Conservation (phyloP, 139 green algal species). For the Nannochloris sp. region DNA sequence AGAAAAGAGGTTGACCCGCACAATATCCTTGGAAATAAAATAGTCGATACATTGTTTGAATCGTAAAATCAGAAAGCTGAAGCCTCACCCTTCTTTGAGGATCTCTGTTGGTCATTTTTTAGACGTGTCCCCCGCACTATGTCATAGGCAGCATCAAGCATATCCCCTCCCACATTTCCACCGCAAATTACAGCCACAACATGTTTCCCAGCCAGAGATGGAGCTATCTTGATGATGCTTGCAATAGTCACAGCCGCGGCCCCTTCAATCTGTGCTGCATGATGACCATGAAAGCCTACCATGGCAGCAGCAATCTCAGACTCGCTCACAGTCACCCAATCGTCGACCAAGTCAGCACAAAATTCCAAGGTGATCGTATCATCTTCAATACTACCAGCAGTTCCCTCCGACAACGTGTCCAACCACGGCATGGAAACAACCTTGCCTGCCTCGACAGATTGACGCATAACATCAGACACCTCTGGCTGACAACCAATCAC, state of each 20-base stretch:
- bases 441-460: conserved; percentile 28
- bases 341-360: conserved; percentile 42
- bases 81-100: too few relatives aligned
- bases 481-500: conserved; percentile 47
- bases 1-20: conserved; percentile 69
- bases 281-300: conserved; percentile 29
- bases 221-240: conserved; percentile 18
- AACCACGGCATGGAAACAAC: conserved; percentile 13
- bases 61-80: too few relatives aligned
- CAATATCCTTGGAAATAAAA: conserved; percentile 71
- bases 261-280: conserved; percentile 46
- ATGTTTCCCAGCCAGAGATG: conserved; percentile 15
- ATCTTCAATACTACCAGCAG: conserved; percentile 43
- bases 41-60: conserved; percentile 59
- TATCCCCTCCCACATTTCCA: conserved; percentile 37
- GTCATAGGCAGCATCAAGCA: conserved; percentile 15
- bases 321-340: conserved; percentile 44
- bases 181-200: conserved; percentile 45
- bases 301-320: conserved; percentile 50
- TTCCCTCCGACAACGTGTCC: conserved; percentile 36
- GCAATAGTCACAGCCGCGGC: conserved; percentile 44
- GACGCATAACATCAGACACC: conserved; percentile 38
- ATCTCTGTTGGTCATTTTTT: neutral
- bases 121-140: neutral
- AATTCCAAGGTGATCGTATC: conserved; percentile 36